These are phyloP conservation scores for Botryobasidium botryosum DNA, from an alignment of 768 basidiomycete species.

Conservation along the genomic window DNA sequence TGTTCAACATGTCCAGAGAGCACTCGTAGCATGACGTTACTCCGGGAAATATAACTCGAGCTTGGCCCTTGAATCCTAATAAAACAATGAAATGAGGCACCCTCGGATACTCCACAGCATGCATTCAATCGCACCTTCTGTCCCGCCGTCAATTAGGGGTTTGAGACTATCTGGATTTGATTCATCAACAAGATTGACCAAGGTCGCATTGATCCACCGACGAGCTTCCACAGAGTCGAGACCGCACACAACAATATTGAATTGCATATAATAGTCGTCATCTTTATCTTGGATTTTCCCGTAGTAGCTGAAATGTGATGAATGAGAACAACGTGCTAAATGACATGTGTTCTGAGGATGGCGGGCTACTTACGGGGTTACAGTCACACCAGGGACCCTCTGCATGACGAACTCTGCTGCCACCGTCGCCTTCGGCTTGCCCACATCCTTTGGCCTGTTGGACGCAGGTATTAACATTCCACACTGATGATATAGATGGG, in stretches of 20 bases:
- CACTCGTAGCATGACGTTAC: constrained; percentile 97
- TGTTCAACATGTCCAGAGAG: constrained; percentile 95
- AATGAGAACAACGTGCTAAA: not conserved
- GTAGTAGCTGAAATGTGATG: constrained; percentile 44
- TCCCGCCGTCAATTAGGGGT: constrained; percentile 95
- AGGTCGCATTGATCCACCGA: constrained; percentile 96
- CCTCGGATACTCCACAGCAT: not conserved
- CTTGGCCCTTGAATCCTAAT: constrained; percentile 94
- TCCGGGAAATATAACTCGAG: constrained; percentile 88
- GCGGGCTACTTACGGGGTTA: constrained; percentile 65
- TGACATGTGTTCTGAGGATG: not conserved
- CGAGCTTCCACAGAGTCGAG: constrained; percentile 95
- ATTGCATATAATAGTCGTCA: constrained; percentile 89
- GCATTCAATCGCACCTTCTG: constrained; percentile 52
- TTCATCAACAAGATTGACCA: constrained; percentile 87
- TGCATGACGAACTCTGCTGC: constrained; percentile 97
- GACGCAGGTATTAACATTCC: not conserved
- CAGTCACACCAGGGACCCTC: constrained; percentile 87
- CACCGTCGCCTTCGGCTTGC: constrained; percentile 80
- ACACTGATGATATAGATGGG: not conserved
- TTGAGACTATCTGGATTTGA: constrained; percentile 87
- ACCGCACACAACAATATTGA: constrained; percentile 93
- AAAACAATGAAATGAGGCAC: not conserved
- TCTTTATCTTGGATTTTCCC: constrained; percentile 98
- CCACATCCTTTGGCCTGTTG: constrained; percentile 71